Evolutionary conservation across 768 basidiomycete genomes (phyloP).

Genomic region (Sutorius australiensis): DNA sequence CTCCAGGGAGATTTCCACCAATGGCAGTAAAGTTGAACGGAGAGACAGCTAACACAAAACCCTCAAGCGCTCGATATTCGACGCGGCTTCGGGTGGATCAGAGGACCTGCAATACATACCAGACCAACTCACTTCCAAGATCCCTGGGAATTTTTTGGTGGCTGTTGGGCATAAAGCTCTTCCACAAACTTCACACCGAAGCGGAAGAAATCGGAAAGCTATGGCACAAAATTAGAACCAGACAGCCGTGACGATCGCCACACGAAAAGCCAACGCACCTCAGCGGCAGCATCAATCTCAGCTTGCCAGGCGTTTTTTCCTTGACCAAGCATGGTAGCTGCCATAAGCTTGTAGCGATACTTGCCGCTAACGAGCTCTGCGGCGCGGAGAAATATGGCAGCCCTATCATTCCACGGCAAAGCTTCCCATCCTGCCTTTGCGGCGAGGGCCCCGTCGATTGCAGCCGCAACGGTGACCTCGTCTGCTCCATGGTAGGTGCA

Average conservation of each 20-base stretch:
- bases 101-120: background rate
- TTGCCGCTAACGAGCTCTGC: slow-evolving; percentile 95
- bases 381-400: slow-evolving; percentile 97
- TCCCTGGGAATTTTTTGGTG: slow-evolving; percentile 77
- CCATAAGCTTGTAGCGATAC: slow-evolving; percentile 92
- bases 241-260: background rate
- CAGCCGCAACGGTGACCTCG: slow-evolving; percentile 62
- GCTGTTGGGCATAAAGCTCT: slow-evolving; percentile 89
- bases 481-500: slow-evolving; percentile 90
- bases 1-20: slow-evolving; percentile 86
- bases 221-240: slow-evolving; percentile 5
- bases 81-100: slow-evolving; percentile 58
- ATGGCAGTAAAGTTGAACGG: slow-evolving; percentile 99
- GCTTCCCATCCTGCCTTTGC: slow-evolving; percentile 90
- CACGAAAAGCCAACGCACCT: slow-evolving; percentile 49
- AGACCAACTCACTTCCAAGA: slow-evolving; percentile 82
- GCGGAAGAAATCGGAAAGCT: slow-evolving; percentile 91
- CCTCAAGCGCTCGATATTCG: slow-evolving; percentile 97
- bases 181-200: slow-evolving; percentile 98
- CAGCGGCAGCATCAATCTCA: slow-evolving; percentile 98
- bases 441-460: slow-evolving; percentile 83
- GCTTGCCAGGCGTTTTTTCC: slow-evolving; percentile 99
- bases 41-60: slow-evolving; percentile 95
- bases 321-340: slow-evolving; percentile 96
- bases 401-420: slow-evolving; percentile 94